phyloP scores from a whole-genome alignment of 2,329 filamentous ascomycete species.

The Cryoendolithus antarcticus region DNA sequence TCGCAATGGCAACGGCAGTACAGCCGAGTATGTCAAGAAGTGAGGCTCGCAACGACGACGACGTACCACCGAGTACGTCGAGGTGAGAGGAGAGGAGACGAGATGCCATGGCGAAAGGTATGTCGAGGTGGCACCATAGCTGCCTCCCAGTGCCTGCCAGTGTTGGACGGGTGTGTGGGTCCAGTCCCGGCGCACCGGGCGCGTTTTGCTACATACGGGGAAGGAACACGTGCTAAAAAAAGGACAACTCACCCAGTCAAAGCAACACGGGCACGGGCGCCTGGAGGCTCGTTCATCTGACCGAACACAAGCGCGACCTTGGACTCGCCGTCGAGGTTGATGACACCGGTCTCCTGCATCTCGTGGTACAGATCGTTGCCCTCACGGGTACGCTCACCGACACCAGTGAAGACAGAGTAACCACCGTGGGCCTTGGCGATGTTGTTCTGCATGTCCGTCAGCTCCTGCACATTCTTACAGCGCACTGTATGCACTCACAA shows the following conservation, averaged over 20 bases:
- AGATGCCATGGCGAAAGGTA: too few relatives aligned
- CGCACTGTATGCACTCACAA: conserved; percentile 45
- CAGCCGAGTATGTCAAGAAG: too few relatives aligned
- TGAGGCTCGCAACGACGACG: too few relatives aligned
- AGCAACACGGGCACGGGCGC: conserved; percentile 98
- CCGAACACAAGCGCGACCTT: conserved; percentile 99
- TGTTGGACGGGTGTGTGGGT: too few relatives aligned
- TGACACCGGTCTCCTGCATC: conserved; percentile 99
- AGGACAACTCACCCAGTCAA: conserved; percentile 50
- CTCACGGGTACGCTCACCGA: conserved; percentile 99
- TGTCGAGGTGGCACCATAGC: too few relatives aligned
- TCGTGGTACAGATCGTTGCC: conserved; percentile 99
- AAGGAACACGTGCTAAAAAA: too few relatives aligned
- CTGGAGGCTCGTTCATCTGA: conserved; percentile 99
- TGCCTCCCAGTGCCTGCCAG: too few relatives aligned
- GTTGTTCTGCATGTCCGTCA: conserved; percentile 60
- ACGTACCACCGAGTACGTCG: too few relatives aligned
- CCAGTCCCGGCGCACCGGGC: too few relatives aligned
- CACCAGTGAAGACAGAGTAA: conserved; percentile 99
- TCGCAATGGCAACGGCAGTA: too few relatives aligned
- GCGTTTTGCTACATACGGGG: too few relatives aligned
- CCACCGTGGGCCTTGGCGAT: conserved; percentile 99
- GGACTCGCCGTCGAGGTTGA: conserved; percentile 97
- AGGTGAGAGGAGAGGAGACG: too few relatives aligned
- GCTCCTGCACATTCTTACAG: not conserved